Percentiles rank a stretch among this genome's conserved stretches.
These are phyloP conservation scores for Selaginella moellendorffii DNA, from an alignment of 75 land plant genomes.

Conservation along the genomic window DNA sequence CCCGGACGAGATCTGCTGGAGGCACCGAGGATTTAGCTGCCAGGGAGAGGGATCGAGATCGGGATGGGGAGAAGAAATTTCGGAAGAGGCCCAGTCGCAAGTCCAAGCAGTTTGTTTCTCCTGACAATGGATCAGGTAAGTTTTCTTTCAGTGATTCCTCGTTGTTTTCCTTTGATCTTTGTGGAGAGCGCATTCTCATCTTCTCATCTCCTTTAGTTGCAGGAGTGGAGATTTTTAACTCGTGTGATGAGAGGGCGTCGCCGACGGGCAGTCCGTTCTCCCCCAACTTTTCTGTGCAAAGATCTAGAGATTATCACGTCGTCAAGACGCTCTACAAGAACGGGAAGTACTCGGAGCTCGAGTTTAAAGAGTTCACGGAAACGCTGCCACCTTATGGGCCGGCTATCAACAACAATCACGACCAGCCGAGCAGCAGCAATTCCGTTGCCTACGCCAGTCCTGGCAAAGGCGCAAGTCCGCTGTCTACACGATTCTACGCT, in stretches of 20 bases:
- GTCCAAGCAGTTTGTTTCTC: slow-evolving; percentile 14
- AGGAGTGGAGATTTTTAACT: neutral
- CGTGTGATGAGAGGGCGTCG: neutral
- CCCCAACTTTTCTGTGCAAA: neutral
- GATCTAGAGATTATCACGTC: no score
- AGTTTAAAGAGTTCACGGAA: neutral
- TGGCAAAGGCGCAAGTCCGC: neutral
- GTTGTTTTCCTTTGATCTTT: neutral
- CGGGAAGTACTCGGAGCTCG: neutral
- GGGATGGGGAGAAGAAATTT: slow-evolving; percentile 24
- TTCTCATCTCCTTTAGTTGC: neutral
- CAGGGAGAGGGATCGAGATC: neutral
- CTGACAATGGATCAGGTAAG: neutral
- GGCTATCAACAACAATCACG: neutral
- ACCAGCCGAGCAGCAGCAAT: neutral
- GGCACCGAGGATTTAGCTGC: no score
- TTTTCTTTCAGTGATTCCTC: no score
- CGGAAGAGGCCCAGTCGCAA: slow-evolving; percentile 27
- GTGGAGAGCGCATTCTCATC: neutral
- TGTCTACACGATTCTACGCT: no score
- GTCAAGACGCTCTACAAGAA: neutral
- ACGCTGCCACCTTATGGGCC: neutral
- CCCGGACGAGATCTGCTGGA: slow-evolving; percentile 3
- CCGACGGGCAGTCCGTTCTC: neutral
- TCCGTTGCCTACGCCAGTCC: neutral